Evolutionary conservation across 2,329 filamentous ascomycete genomes (phyloP).

Genomic region (Herpotrichia juniperi): DNA sequence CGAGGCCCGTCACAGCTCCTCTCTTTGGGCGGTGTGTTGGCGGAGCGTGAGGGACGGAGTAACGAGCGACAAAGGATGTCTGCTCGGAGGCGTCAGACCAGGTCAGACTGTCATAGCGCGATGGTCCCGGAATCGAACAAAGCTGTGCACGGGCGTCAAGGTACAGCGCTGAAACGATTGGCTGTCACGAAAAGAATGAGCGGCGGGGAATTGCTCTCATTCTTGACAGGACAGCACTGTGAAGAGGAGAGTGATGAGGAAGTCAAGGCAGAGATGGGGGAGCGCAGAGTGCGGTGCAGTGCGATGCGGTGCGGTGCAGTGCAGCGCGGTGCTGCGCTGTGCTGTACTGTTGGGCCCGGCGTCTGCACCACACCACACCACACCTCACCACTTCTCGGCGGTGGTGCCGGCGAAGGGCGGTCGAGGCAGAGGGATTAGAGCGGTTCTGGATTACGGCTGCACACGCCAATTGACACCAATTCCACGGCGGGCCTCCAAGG

Average conservation of each 20-base stretch:
- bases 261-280: background rate
- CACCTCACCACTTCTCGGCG: constrained; percentile 23
- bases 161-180: constrained; percentile 49
- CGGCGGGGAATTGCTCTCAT: constrained; percentile 24
- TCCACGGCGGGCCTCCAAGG: constrained; percentile 37
- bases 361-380: constrained; percentile 13
- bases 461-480: constrained; percentile 32
- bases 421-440: constrained; percentile 36
- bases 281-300: background rate
- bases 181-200: constrained; percentile 43
- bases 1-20: constrained; percentile 31
- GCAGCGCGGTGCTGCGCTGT: background rate
- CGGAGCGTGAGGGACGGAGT: constrained; percentile 32
- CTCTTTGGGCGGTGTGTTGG: constrained; percentile 24
- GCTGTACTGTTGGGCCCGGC: constrained; percentile 35
- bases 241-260: constrained; percentile 8
- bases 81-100: constrained; percentile 43
- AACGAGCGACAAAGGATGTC: constrained; percentile 40
- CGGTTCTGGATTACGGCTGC: constrained; percentile 30
- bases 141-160: constrained; percentile 44
- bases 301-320: background rate
- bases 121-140: constrained; percentile 44
- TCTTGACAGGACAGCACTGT: constrained; percentile 10
- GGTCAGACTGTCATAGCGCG: constrained; percentile 49
- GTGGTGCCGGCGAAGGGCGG: constrained; percentile 43